Evolutionary conservation across 2,329 filamentous ascomycete species (phyloP).

Genomic region (Xylaria sp.): DNA sequence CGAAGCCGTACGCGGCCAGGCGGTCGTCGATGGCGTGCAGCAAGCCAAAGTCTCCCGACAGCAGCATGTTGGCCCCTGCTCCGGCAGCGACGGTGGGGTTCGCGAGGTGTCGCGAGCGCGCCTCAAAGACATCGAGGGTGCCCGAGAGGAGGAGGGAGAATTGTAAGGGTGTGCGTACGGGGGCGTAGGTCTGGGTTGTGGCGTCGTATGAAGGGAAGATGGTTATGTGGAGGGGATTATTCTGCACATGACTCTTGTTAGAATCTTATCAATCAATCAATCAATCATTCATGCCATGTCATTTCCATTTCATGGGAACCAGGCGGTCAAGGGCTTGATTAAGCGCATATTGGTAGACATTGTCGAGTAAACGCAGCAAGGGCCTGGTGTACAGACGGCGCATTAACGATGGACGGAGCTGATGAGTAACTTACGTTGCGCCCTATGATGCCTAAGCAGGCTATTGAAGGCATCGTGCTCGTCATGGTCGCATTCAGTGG

Average conservation of each 20-base stretch:
- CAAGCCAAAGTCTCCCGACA: slow-evolving; percentile 86
- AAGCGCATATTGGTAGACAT: background rate
- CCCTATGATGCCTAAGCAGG: slow-evolving; percentile 91
- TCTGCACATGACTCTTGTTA: slow-evolving; percentile 57
- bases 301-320: background rate
- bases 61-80: slow-evolving; percentile 18
- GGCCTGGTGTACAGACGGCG: background rate
- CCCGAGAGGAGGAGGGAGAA: slow-evolving; percentile 91
- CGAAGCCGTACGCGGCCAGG: slow-evolving; percentile 90
- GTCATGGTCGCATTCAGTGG: slow-evolving; percentile 51
- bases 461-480: slow-evolving; percentile 76
- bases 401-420: background rate
- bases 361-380: background rate
- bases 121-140: slow-evolving; percentile 91
- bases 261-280: background rate
- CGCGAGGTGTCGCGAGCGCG: slow-evolving; percentile 75
- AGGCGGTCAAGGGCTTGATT: background rate
- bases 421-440: slow-evolving; percentile 70
- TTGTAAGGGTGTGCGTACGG: slow-evolving; percentile 77
- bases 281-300: background rate
- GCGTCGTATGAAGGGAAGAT: slow-evolving; percentile 80
- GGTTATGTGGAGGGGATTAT: slow-evolving; percentile 93
- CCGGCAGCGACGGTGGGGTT: slow-evolving; percentile 29
- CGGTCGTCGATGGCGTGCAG: slow-evolving; percentile 94
- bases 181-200: slow-evolving; percentile 56